Evolutionary conservation across 129 eudicot species (phyloP).

Genomic region (Kitagawia praeruptora): DNA sequence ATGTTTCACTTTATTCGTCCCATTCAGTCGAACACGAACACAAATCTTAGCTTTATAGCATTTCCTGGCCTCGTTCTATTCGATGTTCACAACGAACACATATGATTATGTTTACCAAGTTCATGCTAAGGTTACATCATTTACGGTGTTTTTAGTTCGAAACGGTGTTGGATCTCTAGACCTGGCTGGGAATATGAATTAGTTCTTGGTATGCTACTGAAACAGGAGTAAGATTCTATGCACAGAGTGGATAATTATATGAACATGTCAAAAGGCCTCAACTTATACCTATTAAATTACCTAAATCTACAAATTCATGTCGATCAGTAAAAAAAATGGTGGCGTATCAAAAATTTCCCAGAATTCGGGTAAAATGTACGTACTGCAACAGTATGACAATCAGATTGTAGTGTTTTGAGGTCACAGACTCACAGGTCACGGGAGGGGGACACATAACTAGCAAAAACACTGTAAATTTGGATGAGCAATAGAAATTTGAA

Average conservation of each 20-base stretch:
- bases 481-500: neutral
- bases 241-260: neutral
- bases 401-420: conserved; percentile 1
- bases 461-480: conserved; percentile 4
- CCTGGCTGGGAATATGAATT: neutral
- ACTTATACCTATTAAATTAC: neutral
- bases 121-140: neutral
- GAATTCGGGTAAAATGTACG: conserved; percentile 1
- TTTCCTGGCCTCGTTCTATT: neutral
- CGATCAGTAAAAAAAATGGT: neutral
- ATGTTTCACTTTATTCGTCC: too few species aligned
- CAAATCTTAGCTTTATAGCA: neutral
- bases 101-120: too few species aligned
- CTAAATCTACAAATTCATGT: neutral
- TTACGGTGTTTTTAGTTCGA: neutral
- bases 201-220: neutral
- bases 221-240: neutral
- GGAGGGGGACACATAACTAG: neutral
- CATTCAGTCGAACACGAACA: neutral
- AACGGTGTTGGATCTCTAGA: neutral
- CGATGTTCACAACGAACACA: neutral
- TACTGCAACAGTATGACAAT: neutral
- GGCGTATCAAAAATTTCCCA: conserved; percentile 3
- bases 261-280: neutral
- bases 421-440: conserved; percentile 12